phyloP scores from a whole-genome alignment of 2,329 filamentous ascomycete genomes.

The Exophiala spinifera region DNA sequence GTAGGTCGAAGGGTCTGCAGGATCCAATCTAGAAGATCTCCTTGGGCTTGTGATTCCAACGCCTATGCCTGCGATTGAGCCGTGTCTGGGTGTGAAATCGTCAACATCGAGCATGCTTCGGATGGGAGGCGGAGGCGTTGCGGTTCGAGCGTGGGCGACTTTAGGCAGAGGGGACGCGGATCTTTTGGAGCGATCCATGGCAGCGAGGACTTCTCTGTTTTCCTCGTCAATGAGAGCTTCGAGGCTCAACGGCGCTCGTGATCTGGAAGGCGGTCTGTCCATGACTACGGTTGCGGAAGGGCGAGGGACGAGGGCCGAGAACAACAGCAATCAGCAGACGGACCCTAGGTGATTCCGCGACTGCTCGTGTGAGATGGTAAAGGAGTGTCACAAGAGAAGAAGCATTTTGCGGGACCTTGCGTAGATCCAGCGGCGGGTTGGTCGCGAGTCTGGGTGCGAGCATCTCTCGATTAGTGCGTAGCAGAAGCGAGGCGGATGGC shows the following conservation, averaged over 20 bases:
- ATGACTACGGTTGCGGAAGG: neutral
- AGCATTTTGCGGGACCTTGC: neutral
- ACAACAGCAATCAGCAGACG: neutral
- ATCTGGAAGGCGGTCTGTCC: constrained; percentile 20
- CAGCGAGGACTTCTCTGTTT: constrained; percentile 66
- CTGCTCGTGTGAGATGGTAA: neutral
- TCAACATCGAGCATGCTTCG: constrained; percentile 65
- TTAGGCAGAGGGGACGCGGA: constrained; percentile 28
- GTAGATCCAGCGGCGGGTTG: neutral
- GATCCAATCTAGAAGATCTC: constrained; percentile 40
- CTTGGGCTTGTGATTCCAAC: constrained; percentile 35
- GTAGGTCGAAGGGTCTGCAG: constrained; percentile 32
- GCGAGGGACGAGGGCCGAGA: neutral
- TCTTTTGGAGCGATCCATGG: constrained; percentile 54
- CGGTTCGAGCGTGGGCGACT: constrained; percentile 49
- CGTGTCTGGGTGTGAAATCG: constrained; percentile 38
- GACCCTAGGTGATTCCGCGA: neutral
- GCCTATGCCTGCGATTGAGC: constrained; percentile 40
- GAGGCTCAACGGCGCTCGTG: constrained; percentile 60
- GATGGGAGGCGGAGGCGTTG: constrained; percentile 57
- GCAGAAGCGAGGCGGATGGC: neutral
- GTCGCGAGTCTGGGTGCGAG: neutral
- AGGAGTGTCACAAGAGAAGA: neutral
- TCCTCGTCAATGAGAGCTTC: constrained; percentile 76
- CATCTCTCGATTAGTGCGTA: neutral